Percentiles rank a stretch among this genome's conserved stretches.
Conservation (phyloP, 306 rosid genomes). For the Pyrus bretschneideri region DNA sequence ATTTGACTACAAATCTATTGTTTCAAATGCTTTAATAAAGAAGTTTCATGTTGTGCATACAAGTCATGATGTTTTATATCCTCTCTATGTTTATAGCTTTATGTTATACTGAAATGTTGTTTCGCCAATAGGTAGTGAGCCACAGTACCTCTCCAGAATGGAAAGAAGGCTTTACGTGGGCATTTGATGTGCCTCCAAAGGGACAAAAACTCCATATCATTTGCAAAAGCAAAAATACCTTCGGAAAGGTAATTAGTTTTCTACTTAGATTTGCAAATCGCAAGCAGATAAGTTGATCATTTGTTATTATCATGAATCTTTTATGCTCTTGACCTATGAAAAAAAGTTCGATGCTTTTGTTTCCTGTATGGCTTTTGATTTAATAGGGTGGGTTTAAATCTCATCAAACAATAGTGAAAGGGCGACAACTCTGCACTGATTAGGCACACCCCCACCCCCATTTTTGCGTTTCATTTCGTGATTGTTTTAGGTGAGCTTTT, state of each 20-base stretch:
- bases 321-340: too few species aligned
- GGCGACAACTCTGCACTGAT: background rate
- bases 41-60: constrained; percentile 1
- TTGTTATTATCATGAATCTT: background rate
- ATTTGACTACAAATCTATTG: background rate
- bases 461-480: constrained; percentile 13
- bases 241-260: constrained; percentile 76
- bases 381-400: too few species aligned
- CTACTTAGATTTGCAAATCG: constrained; percentile 12
- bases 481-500: constrained; percentile 14
- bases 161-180: constrained; percentile 99
- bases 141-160: constrained; percentile 88
- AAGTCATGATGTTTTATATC: constrained; percentile 15
- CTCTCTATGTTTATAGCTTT: background rate
- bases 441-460: background rate
- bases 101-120: background rate
- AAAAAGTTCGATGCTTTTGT: too few species aligned
- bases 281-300: constrained; percentile 8
- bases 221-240: constrained; percentile 98
- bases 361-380: too few species aligned
- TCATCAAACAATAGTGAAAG: too few species aligned
- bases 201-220: constrained; percentile 90
- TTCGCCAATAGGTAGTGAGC: constrained; percentile 59
- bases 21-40: background rate
- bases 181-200: constrained; percentile 91